Base-by-base conservation (phyloP, 805 yeast genomes). In the Candida rishiriensis region DNA sequence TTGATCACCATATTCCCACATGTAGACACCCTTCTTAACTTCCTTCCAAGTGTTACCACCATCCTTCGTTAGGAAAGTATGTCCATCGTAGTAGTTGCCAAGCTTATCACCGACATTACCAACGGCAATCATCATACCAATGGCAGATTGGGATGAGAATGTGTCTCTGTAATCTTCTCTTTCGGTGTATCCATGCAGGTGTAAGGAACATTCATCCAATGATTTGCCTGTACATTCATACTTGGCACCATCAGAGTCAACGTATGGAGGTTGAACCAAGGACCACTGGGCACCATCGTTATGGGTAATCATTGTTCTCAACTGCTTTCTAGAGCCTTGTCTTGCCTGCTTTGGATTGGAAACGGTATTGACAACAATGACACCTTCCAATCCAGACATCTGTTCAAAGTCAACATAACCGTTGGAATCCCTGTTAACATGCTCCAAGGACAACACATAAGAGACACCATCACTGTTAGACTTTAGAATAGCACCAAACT, bases 1-100 rank as follows among this genome's bases (percentile, higher is more conserved):
- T 50, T 87, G 84, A 63, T 90, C 97, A 53, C 97, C 97, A 62
- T 75, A 90, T 64, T 88, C 97, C 97, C 97, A 90, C 77, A 83
- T 81, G 56, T 77, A 75, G 1, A 81, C 77, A 4, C 91, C 90
- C 48, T 82, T 77, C 50, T 68, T 73, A 26, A 89, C 70, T 64
- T 86, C 93, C 43, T 64, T 76, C 97, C 97, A 90, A 8, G 88
- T 76, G 18, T 78, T 67, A 43, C 97, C 97, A 10, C 93, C 97
- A 64, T 90, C 97, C 17, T 76, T 70, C 10, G 95, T 83, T 43
- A 90, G 59, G 60, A 73, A 90, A 0, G 64, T 60, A 40, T 55
- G 33, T 2, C 83, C 77, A 43, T 81, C 78, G 13, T 73, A 70
- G 44, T 61, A 61, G 42, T 65, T 62, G 3, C 64, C 71, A 38